These are phyloP conservation scores for Paragyromitra xinjiangensis DNA, from an alignment of 495 filamentous ascomycete genomes.

Conservation along the genomic window DNA sequence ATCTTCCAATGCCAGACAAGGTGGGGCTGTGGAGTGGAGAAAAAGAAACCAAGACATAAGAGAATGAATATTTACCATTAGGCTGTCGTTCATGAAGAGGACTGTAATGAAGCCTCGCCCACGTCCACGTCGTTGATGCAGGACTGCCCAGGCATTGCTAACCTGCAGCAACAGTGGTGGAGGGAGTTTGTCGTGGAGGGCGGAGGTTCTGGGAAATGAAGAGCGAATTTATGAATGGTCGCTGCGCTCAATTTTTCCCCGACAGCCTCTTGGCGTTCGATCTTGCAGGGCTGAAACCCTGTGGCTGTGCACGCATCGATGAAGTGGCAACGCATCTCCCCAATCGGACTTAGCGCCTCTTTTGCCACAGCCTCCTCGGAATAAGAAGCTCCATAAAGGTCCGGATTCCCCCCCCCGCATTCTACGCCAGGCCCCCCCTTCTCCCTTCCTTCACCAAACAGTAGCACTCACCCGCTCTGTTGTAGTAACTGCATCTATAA, in stretches of 20 bases:
- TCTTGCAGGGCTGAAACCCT: slow-evolving; percentile 37
- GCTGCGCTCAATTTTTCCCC: slow-evolving; percentile 14
- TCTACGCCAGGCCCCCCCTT: not conserved
- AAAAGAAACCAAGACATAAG: not conserved
- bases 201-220: not conserved
- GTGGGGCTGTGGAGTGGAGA: slow-evolving; percentile 8
- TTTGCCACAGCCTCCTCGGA: not conserved
- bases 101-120: slow-evolving; percentile 62
- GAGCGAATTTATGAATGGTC: slow-evolving; percentile 32
- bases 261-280: slow-evolving; percentile 30
- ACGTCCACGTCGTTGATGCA: slow-evolving; percentile 67
- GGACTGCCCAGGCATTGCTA: slow-evolving; percentile 17
- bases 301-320: slow-evolving; percentile 20
- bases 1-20: slow-evolving; percentile 25
- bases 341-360: not conserved
- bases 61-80: slow-evolving; percentile 7
- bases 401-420: slow-evolving; percentile 9
- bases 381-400: slow-evolving; percentile 16
- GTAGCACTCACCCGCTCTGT: not conserved
- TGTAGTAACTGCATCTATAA: slow-evolving; percentile 23
- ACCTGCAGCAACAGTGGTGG: slow-evolving; percentile 59
- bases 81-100: not conserved
- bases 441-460: not conserved
- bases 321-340: not conserved
- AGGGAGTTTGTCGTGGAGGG: slow-evolving; percentile 62